Conservation (phyloP, 163 green algal species). For the Scenedesmus sp. region DNA sequence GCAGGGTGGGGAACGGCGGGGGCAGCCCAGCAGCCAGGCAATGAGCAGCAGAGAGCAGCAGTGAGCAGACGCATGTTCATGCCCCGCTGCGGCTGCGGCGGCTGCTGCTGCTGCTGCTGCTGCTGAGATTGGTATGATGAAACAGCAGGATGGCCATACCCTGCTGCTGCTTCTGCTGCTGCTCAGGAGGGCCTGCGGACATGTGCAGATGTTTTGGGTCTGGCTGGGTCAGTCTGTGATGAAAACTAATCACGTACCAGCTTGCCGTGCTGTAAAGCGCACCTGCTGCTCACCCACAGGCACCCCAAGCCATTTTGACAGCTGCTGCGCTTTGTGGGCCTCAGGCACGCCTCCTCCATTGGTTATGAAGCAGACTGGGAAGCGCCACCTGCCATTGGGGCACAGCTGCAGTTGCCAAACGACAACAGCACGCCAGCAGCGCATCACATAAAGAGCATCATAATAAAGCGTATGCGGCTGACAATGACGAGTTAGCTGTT, state of each 20-base stretch:
- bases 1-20: not conserved
- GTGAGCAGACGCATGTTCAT: slow-evolving; percentile 60
- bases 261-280: not conserved
- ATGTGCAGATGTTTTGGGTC: not conserved
- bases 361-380: slow-evolving; percentile 84
- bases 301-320: slow-evolving; percentile 75
- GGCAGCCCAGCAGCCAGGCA: not conserved
- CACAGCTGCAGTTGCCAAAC: slow-evolving; percentile 42
- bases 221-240: too few relatives aligned
- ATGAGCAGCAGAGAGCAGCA: not conserved
- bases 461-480: too few relatives aligned
- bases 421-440: not conserved
- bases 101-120: not conserved
- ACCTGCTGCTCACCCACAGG: slow-evolving; percentile 68
- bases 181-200: not conserved
- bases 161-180: not conserved
- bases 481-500: too few relatives aligned
- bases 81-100: slow-evolving; percentile 56
- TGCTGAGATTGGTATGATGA: not conserved
- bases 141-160: too few relatives aligned
- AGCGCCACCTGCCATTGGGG: slow-evolving; percentile 55
- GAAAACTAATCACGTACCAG: too few relatives aligned
- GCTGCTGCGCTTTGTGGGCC: slow-evolving; percentile 74
- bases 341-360: slow-evolving; percentile 88
- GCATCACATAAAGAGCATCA: not conserved